Evolutionary conservation across 2,329 filamentous ascomycete species (phyloP), one percentile per base, ranked within the genome.

Genomic region (Colletotrichum trifolii): DNA sequence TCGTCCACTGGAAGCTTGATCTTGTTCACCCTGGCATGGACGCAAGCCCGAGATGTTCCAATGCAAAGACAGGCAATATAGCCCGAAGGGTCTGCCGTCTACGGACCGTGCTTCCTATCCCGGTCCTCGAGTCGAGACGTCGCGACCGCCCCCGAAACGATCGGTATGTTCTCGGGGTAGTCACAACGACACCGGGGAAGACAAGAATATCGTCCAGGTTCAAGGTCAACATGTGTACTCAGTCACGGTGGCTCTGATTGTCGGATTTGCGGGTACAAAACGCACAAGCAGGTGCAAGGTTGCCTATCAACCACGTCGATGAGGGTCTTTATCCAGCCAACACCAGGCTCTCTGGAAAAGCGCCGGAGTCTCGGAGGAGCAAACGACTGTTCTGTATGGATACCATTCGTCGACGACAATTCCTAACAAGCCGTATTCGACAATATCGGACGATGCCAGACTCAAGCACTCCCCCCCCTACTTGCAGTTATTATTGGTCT

Each of bases 341-440:
- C 48, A 40, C 38, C 36, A 34, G 15, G 36, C 9, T 33, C 3
- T 11, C 13, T 13, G 42, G n/a, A 36, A 54, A 25, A 42, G 38
- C 17, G 48, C 36, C 8, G 60, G n/a, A 42, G 47, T 17, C 43
- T 35, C 15, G 17, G 38, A 64, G 54, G 36, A 60, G 40, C 48
- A 45, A 60, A 35, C 52, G 56, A 38, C 47, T 53, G 35, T 45
- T 25, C 25, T 25, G 25, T 25, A 25, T 5, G 25, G 25, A 25
- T n/a, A 34, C 13, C 8, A 42, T n/a, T 42, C 39, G 42, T 25
- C 48, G 36, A 38, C 39, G 9, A 17, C 39, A 55, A 38, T 62
- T 48, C 35, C 50, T 46, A 40, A 56, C 36, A 12, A 8, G 62
- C 43, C 49, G 62, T 17, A 38, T 49, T 54, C 46, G 17, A 36